A percentile compares a stretch with the other conserved stretches of the same genome.
phyloP scores from a whole-genome alignment of 2,329 filamentous ascomycete genomes.

The Ophiostoma quercus region DNA sequence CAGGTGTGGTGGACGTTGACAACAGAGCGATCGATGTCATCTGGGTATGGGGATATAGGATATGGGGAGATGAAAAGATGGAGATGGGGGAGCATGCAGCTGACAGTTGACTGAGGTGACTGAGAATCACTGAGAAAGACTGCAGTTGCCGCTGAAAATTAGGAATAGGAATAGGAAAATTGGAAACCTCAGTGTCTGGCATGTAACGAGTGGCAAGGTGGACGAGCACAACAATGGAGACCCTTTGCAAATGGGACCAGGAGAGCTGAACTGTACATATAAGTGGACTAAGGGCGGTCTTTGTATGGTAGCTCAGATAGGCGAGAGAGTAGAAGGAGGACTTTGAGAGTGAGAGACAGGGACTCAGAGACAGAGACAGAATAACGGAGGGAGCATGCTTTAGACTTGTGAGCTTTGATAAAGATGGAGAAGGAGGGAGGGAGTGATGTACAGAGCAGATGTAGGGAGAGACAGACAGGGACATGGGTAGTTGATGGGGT shows the following conservation, averaged over 20 bases:
- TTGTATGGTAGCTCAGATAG: constrained; percentile 18
- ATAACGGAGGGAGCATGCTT: neutral
- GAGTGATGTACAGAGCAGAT: neutral
- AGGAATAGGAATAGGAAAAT: neutral
- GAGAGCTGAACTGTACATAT: constrained; percentile 23
- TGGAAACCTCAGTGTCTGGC: neutral
- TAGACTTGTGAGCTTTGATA: neutral
- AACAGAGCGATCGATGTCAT: neutral
- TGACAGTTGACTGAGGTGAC: neutral
- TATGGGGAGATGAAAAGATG: neutral
- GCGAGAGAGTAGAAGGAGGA: neutral
- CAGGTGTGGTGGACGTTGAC: neutral
- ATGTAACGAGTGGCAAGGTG: constrained; percentile 15
- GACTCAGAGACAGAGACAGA: neutral
- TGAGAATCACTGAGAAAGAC: neutral
- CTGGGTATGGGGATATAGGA: neutral
- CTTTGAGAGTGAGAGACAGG: neutral
- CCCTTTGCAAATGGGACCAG: constrained; percentile 8
- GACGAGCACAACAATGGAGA: constrained; percentile 8
- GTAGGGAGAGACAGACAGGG: neutral
- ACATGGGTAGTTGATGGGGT: neutral
- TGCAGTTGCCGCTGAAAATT: neutral
- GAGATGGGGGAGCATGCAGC: neutral
- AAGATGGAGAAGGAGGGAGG: neutral
- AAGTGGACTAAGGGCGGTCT: constrained; percentile 22